Evolutionary conservation across 108 stramenopile species (phyloP), one percentile per base, ranked within the genome.

Genomic region (Asterionellopsis glacialis): DNA sequence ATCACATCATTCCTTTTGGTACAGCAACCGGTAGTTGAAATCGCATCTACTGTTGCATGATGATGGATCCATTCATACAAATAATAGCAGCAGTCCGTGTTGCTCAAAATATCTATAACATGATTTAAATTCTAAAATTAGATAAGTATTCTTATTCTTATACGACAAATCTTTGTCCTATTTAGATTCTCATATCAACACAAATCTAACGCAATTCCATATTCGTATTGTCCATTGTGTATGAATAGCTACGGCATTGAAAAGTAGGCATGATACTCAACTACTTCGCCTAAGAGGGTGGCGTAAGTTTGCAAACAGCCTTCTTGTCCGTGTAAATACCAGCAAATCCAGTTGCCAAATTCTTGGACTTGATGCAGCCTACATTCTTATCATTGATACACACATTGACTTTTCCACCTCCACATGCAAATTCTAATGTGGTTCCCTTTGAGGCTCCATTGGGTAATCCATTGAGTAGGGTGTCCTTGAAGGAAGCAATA

Each of bases 361-460:
- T 67, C 19, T 50, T 48, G 23, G 41, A 41, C 11, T 61, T 50
- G 45, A 78, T 72, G 14, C 45, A 38, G 26, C 84, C 84, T 19
- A 76, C 25, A 15, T 45, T 54, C 39, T 60, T 68, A 0, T 73
- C 77, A 69, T 85, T 74, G 14, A 84, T 73, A 39, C 60, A 64
- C 1, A 85, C 68, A n/a, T 57, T 61, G 7, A 85, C 70, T 1
- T 70, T 69, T 7, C 59, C 57, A 19, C 55, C 69, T 22, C 39
- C 41, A 24, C 39, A 52, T 19, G 15, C 53, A 49, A 69, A 69
- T 1, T 27, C 24, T 33, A 65, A 22, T 23, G 33, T 22, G 14
- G 64, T 71, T 21, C 83, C 80, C 47, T 84, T 77, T 44, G 69
- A 75, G 27, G 51, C 65, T 41, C 80, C 67, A 14, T 41, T 65